A percentile compares a stretch with the other conserved stretches of the same genome.
Conservation (phyloP, 2,329 filamentous ascomycete species). For the Calonectria hawksworthii region DNA sequence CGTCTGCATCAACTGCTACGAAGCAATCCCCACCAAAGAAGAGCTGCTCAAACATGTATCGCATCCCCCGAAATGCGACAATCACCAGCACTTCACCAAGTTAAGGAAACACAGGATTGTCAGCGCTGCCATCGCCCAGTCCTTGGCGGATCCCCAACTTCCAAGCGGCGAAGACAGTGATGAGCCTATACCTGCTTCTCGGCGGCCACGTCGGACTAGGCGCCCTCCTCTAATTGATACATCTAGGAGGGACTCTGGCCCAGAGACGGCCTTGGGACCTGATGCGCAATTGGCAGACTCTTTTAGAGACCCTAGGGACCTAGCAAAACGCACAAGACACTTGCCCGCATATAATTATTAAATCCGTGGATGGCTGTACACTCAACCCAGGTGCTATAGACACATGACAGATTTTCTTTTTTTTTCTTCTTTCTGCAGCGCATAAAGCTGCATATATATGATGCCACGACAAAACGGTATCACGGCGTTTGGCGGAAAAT, state of each 20-base stretch:
- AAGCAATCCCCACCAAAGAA: background rate
- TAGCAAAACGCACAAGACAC: background rate
- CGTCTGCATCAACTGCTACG: background rate
- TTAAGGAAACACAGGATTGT: background rate
- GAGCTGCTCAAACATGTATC: background rate
- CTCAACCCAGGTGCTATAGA: background rate
- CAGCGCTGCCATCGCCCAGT: background rate
- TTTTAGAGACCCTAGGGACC: background rate
- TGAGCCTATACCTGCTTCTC: background rate
- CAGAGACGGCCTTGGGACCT: background rate
- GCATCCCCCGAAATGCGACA: background rate
- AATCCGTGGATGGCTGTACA: background rate
- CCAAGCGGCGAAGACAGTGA: background rate
- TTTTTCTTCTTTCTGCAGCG: background rate
- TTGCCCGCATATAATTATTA: background rate
- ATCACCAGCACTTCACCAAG: background rate
- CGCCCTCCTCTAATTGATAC: background rate
- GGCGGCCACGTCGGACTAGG: background rate
- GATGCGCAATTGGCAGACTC: background rate
- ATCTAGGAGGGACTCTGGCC: background rate
- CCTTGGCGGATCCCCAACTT: background rate
- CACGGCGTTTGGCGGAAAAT: background rate
- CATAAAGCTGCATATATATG: background rate
- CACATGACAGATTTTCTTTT: background rate
- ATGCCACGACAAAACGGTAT: background rate